Percentiles rank a stretch among this genome's conserved stretches.
Conservation (phyloP, 2,329 filamentous ascomycete genomes). For the Cordyceps tenuipes region DNA sequence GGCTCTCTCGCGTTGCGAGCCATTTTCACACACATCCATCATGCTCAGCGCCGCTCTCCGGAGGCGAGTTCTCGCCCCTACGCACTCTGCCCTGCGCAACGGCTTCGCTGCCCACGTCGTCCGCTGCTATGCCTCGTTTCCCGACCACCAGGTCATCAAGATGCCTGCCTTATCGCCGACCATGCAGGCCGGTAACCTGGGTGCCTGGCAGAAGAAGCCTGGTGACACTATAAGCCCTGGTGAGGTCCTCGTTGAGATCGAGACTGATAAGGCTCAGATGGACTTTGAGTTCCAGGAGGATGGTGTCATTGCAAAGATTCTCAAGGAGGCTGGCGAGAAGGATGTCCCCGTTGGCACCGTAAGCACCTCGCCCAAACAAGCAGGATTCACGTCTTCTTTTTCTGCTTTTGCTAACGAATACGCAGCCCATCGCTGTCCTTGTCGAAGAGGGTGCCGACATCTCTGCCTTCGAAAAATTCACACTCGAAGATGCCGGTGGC, state of each 20-base stretch:
- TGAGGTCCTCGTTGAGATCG: constrained; percentile 94
- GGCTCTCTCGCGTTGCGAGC: constrained; percentile 6
- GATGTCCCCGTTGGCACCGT: constrained; percentile 92
- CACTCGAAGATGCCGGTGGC: constrained; percentile 82
- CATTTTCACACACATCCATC: constrained; percentile 13
- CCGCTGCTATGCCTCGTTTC: constrained; percentile 74
- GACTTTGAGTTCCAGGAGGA: constrained; percentile 99
- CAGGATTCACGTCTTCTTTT: not conserved
- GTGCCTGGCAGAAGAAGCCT: constrained; percentile 93
- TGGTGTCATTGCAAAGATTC: constrained; percentile 86
- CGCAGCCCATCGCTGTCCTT: constrained; percentile 87
- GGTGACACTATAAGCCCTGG: constrained; percentile 82
- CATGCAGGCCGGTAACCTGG: constrained; percentile 95
- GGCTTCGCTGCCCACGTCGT: constrained; percentile 46
- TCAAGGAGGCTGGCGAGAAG: constrained; percentile 89
- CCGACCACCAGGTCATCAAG: constrained; percentile 87
- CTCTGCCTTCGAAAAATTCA: constrained; percentile 81
- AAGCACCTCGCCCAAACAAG: constrained; percentile 32
- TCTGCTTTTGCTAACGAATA: not conserved
- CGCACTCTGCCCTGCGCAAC: constrained; percentile 42
- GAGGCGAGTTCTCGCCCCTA: constrained; percentile 49
- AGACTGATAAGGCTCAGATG: constrained; percentile 99
- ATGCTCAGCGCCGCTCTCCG: constrained; percentile 58
- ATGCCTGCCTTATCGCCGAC: constrained; percentile 98
- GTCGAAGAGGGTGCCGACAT: constrained; percentile 88